phyloP scores from a whole-genome alignment of 768 basidiomycete genomes.

The Macrolepiota fuliginosa region DNA sequence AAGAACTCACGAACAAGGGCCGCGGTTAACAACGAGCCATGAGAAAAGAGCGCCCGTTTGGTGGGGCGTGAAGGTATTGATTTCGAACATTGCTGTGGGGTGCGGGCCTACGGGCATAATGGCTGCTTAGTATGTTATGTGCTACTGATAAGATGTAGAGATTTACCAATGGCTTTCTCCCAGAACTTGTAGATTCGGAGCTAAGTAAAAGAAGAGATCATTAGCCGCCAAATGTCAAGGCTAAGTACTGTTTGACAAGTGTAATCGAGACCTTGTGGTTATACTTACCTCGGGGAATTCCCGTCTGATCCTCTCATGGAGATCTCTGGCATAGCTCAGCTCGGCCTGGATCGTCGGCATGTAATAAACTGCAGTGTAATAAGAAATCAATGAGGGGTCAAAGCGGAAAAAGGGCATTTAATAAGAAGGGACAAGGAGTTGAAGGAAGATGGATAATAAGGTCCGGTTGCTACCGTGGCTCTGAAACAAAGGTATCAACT shows the following conservation, averaged over 20 bases:
- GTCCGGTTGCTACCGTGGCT: background rate
- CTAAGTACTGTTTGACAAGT: background rate
- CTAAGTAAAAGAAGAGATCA: constrained; percentile 28
- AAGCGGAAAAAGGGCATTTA: background rate
- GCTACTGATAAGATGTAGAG: background rate
- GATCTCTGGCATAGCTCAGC: constrained; percentile 44
- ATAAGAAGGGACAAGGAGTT: background rate
- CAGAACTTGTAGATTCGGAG: constrained; percentile 59
- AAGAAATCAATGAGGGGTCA: background rate
- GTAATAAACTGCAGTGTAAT: constrained; percentile 53
- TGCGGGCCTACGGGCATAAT: constrained; percentile 47
- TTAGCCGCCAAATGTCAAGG: constrained; percentile 7
- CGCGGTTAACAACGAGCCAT: constrained; percentile 66
- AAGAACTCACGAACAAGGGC: constrained; percentile 63
- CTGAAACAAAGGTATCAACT: constrained; percentile 20
- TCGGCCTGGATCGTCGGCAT: constrained; percentile 44
- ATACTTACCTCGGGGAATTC: constrained; percentile 66
- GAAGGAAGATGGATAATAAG: background rate
- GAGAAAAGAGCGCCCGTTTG: constrained; percentile 69
- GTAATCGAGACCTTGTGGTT: background rate
- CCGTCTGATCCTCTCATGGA: constrained; percentile 56
- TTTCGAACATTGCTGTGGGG: constrained; percentile 70
- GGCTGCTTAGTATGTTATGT: background rate
- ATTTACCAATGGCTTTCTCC: constrained; percentile 60
- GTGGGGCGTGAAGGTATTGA: constrained; percentile 64